Base-by-base conservation (phyloP, 2,329 filamentous ascomycete genomes). In the Cercospora sesami region DNA sequence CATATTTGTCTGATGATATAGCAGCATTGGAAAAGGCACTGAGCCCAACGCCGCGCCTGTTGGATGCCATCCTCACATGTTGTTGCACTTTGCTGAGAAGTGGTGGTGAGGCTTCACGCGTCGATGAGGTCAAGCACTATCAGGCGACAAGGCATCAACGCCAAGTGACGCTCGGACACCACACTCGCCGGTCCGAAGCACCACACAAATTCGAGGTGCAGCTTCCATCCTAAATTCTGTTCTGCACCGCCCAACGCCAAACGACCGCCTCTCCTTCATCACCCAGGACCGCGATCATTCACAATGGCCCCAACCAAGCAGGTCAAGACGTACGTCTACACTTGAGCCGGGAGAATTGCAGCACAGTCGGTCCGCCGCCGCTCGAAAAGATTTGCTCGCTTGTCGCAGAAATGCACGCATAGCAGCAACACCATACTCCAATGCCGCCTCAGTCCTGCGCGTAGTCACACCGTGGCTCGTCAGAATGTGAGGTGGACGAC, bases 1-100 rank as follows among this genome's bases (percentile, higher is more conserved):
- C 93, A 83, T 94, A 98, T 76, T 95, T 94, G 63, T 94, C 91
- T 30, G 90, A 92, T 9, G 93, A 91, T 71, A 97, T 88, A 64
- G 90, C 91, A 70, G 89, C 91, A 73, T 93, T 91, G 79, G 93
- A 91, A 78, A 97, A 96, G 78, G 94, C 94, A 33, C 91, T 93
- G 67, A 98, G 89, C 76, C 94, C 94, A 69, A 97, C 93, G 71
- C 93, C 93, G 81, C 92, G 92, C 75, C 91, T 89, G 71, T 79
- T 79, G 67, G 79, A 81, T 68, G 81, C 78, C 82, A 83, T 83
- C n/a, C n/a, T 68, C 45, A 65, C 55, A 67, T 70, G 45, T 45
- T 31, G 30, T 36, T 58, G 21, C 53, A 23, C 8, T 53, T 21
- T 26, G 21, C 45, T 31, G 48, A 23, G 48, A 45, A 39, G 45